phyloP scores from a whole-genome alignment of 2,329 filamentous ascomycete species.

The Aureobasidium sp. region DNA sequence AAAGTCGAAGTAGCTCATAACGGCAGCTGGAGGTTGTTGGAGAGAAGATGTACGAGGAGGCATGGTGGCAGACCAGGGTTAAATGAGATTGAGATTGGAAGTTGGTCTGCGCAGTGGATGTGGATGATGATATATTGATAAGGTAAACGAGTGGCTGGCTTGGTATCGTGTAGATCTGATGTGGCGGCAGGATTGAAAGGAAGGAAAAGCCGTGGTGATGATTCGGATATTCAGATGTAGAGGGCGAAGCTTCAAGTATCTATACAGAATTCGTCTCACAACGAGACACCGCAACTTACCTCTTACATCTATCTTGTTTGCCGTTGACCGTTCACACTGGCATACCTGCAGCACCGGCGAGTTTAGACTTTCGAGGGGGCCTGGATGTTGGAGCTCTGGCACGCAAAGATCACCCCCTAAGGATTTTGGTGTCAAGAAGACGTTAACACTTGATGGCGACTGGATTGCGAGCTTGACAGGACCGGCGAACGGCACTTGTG shows the following conservation, averaged over 20 bases:
- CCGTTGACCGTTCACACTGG: constrained; percentile 11
- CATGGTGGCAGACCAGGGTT: constrained; percentile 8
- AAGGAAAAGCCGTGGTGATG: constrained; percentile 10
- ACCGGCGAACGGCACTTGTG: constrained; percentile 10
- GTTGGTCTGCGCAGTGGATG: not conserved
- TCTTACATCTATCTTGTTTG: constrained; percentile 9
- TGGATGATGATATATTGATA: constrained; percentile 6
- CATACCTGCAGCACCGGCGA: constrained; percentile 5
- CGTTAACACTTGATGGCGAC: constrained; percentile 7
- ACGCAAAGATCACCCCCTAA: not conserved
- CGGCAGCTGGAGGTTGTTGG: constrained; percentile 8
- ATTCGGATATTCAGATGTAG: constrained; percentile 7
- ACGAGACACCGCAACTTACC: constrained; percentile 6
- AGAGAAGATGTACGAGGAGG: constrained; percentile 8
- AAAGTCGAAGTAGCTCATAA: constrained; percentile 11
- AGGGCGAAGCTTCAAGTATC: constrained; percentile 7
- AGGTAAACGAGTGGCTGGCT: constrained; percentile 7
- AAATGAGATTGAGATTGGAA: not conserved
- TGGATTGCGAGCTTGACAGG: constrained; percentile 10
- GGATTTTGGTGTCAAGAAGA: constrained; percentile 4
- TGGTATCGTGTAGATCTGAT: constrained; percentile 6
- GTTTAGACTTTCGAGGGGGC: constrained; percentile 4
- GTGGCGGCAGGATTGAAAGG: not conserved
- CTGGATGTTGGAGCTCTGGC: not conserved
- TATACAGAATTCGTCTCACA: constrained; percentile 10